Evolutionary conservation across 805 yeast species (phyloP).

Genomic region (Zygotorulaspora sp.): DNA sequence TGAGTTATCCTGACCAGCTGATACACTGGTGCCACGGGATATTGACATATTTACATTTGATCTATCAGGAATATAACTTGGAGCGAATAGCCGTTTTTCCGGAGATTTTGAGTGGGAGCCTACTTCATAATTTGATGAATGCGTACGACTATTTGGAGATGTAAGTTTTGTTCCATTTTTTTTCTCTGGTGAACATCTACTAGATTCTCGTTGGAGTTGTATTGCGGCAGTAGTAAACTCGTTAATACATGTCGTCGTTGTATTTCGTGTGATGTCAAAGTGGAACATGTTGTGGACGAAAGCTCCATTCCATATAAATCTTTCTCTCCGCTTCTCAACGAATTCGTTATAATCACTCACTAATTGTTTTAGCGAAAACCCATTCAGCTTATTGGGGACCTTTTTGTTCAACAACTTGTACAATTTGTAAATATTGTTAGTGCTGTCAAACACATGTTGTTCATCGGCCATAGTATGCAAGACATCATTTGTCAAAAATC

Average conservation of each 20-base stretch:
- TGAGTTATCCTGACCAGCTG: slow-evolving; percentile 6
- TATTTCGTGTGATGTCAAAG: slow-evolving; percentile 22
- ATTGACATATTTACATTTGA: slow-evolving; percentile 6
- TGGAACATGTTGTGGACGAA: slow-evolving; percentile 18
- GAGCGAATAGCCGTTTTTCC: slow-evolving; percentile 10
- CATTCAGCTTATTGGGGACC: slow-evolving; percentile 3
- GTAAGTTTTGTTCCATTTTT: slow-evolving; percentile 1
- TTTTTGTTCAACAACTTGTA: slow-evolving; percentile 19
- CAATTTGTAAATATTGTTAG: slow-evolving; percentile 20
- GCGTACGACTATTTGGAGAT: slow-evolving; percentile 4
- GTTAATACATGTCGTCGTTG: slow-evolving; percentile 4
- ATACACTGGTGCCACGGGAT: slow-evolving; percentile 7
- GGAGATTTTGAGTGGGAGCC: slow-evolving; percentile 7
- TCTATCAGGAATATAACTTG: slow-evolving; percentile 11
- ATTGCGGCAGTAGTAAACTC: slow-evolving; percentile 33
- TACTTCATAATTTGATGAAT: slow-evolving; percentile 1
- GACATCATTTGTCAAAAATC: slow-evolving; percentile 31
- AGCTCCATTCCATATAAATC: slow-evolving; percentile 31
- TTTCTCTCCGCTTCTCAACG: slow-evolving; percentile 26
- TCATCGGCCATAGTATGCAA: slow-evolving; percentile 27
- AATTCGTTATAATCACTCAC: slow-evolving; percentile 29
- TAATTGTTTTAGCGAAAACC: slow-evolving; percentile 25
- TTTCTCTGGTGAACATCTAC: slow-evolving; percentile 5
- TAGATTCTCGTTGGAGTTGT: slow-evolving; percentile 13
- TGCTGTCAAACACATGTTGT: slow-evolving; percentile 25